Percentiles rank a stretch among this genome's conserved stretches.
These are phyloP conservation scores for Cyphellophora europaea DNA, from an alignment of 2,329 filamentous ascomycete genomes.

Conservation along the genomic window DNA sequence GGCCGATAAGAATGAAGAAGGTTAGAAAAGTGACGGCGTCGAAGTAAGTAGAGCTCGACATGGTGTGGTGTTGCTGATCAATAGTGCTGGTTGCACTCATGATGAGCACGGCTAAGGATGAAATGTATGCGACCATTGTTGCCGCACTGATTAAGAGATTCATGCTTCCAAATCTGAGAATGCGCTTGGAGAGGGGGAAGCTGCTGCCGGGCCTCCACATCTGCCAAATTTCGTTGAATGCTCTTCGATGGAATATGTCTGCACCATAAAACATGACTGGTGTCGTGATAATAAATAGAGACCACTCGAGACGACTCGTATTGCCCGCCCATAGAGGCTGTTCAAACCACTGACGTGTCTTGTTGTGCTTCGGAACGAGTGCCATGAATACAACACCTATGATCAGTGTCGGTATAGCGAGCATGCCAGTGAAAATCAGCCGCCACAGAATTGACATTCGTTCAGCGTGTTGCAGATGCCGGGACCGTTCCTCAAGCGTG, in stretches of 20 bases:
- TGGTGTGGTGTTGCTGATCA: constrained; percentile 3
- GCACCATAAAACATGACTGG: constrained; percentile 81
- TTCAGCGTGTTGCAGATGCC: constrained; percentile 61
- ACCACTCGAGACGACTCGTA: constrained; percentile 67
- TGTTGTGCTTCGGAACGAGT: constrained; percentile 54
- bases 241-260: constrained; percentile 72
- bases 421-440: constrained; percentile 57
- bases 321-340: constrained; percentile 57
- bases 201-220: constrained; percentile 71
- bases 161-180: constrained; percentile 95
- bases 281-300: constrained; percentile 71
- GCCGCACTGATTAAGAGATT: constrained; percentile 86
- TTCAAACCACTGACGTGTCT: constrained; percentile 58
- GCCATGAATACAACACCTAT: constrained; percentile 90
- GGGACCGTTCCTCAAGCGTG: constrained; percentile 73
- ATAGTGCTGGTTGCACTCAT: constrained; percentile 37
- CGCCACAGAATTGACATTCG: constrained; percentile 59
- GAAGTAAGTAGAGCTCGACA: constrained; percentile 53
- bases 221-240: constrained; percentile 66
- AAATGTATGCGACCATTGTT: constrained; percentile 77
- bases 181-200: constrained; percentile 62
- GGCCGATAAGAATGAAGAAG: constrained; percentile 66
- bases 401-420: constrained; percentile 74
- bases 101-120: constrained; percentile 70
- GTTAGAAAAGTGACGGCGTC: constrained; percentile 90